Conservation (phyloP, 2,329 filamentous ascomycete species). For the Fusarium sp. region DNA sequence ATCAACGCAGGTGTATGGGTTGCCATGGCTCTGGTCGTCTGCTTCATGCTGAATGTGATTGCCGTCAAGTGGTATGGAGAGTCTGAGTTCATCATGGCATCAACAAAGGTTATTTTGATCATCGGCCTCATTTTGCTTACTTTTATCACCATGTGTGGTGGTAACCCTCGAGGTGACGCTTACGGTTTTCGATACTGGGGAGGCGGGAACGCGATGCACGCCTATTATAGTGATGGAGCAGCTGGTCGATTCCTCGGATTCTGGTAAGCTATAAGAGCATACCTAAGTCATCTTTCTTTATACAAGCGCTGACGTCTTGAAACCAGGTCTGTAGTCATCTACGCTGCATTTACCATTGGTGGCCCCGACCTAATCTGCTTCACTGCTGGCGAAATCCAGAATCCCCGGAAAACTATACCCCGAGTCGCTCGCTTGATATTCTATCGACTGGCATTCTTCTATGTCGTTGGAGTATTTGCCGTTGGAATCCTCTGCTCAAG, state of each 20-base stretch:
- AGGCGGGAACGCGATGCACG: background rate
- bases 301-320: background rate
- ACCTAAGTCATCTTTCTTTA: accelerated
- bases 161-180: background rate
- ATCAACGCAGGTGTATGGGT: background rate
- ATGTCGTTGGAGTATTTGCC: background rate
- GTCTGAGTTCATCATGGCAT: background rate
- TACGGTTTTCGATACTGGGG: background rate
- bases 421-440: background rate
- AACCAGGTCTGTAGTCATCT: background rate
- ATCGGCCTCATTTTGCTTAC: background rate
- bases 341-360: background rate
- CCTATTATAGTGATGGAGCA: background rate
- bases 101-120: background rate
- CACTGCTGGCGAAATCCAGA: background rate
- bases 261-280: background rate
- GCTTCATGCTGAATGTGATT: background rate
- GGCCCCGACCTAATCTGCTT: background rate
- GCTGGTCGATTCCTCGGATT: background rate
- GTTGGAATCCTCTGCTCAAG: background rate
- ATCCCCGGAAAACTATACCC: background rate
- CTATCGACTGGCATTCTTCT: background rate
- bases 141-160: background rate
- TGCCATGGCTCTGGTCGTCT: background rate
- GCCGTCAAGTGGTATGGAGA: background rate